Base-by-base conservation (phyloP, 306 rosid species). In the Dalbergia cochinchinensis region DNA sequence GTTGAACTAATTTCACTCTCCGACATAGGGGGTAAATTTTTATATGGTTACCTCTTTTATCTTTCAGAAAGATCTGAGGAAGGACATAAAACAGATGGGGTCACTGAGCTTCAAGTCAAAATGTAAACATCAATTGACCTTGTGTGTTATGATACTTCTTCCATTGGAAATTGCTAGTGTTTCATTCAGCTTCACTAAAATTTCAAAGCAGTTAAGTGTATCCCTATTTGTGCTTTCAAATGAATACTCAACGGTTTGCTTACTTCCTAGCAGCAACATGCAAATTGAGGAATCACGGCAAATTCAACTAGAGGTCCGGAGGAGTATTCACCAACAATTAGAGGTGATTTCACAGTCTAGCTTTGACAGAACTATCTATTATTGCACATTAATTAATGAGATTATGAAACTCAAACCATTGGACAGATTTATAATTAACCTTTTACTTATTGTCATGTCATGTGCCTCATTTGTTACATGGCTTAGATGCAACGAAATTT, bases 231-330 rank as follows among this genome's bases (percentile, higher is more conserved):
- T 7, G 10, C 15, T 31, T 20, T 55, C 33, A 7, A 33, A 14
- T 78, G 1, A 65, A 5, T 18, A 31, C 74, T 73, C 11, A 8
- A 8, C 22, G 41, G 42, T 47, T 31, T 7, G 61, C 37, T n/a
- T 35, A 19, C 31, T 74, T 71, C 22, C 63, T 62, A 14, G 51
- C 74, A 87, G 88, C 70, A 75, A 70, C 1, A 80, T 33, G 80
- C 83, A 85, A 85, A 85, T 87, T 13, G 85, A 82, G 80, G 88
- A 85, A 60, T 73, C 88, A 51, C 42, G 42, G 4, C 69, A 80
- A 53, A 69, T 87, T 15, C 91, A 87, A 22, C 63, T 73, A 68
- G 88, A 87, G 54, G 81, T 83, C 31, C 57, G 74, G 74, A 85
- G 44, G 50, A 80, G 84, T 41, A 80, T 87, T 73, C 58, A 39